Evolutionary conservation across 164 flowering plant genomes (phyloP).

Genomic region (Dillenia turbinata): DNA sequence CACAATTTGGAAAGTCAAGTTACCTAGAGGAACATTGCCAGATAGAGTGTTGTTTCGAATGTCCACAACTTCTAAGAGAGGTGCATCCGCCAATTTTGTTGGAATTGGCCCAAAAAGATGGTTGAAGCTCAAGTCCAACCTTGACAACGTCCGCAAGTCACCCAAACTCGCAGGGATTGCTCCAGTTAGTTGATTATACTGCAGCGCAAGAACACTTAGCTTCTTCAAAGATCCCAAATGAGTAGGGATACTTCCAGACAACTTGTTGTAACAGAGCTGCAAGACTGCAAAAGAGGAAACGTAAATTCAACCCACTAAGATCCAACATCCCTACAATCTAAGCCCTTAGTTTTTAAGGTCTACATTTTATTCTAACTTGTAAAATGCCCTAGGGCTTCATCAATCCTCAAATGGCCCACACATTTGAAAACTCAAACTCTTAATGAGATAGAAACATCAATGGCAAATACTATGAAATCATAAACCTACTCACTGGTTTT

Average conservation of each 20-base stretch:
- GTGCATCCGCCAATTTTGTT: slow-evolving; percentile 47
- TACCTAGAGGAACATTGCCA: slow-evolving; percentile 86
- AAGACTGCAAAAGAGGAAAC: slow-evolving; percentile 45
- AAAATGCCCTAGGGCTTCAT: too few species aligned
- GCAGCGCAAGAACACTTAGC: slow-evolving; percentile 72
- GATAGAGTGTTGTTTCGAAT: slow-evolving; percentile 80
- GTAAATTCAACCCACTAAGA: background rate
- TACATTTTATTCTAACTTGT: too few species aligned
- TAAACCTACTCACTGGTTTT: too few species aligned
- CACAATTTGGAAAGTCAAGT: background rate
- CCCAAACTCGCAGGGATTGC: slow-evolving; percentile 93
- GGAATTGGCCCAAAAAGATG: slow-evolving; percentile 79
- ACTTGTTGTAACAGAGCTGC: slow-evolving; percentile 83
- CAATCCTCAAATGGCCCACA: too few species aligned
- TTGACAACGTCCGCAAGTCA: slow-evolving; percentile 41
- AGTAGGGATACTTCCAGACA: slow-evolving; percentile 79
- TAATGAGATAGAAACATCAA: too few species aligned
- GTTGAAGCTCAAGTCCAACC: slow-evolving; percentile 90
- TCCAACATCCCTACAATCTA: too few species aligned
- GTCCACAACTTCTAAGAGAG: slow-evolving; percentile 55
- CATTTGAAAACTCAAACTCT: too few species aligned
- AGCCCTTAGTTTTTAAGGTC: too few species aligned
- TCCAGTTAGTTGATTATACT: slow-evolving; percentile 62
- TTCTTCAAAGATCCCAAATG: slow-evolving; percentile 70
- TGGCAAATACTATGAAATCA: too few species aligned